These are phyloP conservation scores for Phyllosticta capitalensis DNA, from an alignment of 2,329 filamentous ascomycete species.

Conservation along the genomic window DNA sequence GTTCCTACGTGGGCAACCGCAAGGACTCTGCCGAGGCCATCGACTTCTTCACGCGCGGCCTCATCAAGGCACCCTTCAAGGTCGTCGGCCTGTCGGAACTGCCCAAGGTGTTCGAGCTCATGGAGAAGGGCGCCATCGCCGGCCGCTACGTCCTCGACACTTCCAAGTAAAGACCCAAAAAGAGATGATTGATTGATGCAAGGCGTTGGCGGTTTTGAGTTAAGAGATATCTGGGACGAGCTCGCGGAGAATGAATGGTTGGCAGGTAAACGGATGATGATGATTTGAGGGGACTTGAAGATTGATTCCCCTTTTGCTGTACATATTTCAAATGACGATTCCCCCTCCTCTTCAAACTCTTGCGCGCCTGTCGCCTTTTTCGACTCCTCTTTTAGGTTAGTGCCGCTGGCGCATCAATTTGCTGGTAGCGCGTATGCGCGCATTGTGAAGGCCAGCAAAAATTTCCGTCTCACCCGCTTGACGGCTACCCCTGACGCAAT, in stretches of 20 bases:
- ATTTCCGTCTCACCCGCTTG: not conserved
- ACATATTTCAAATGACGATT: not conserved
- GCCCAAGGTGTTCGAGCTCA: slow-evolving; percentile 66
- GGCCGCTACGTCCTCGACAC: slow-evolving; percentile 74
- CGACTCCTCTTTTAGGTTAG: no score
- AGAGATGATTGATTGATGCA: not conserved
- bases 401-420: no score
- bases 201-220: not conserved
- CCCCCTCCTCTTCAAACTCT: not conserved
- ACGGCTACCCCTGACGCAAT: not conserved
- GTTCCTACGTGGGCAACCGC: slow-evolving; percentile 88
- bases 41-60: slow-evolving; percentile 75
- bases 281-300: not conserved
- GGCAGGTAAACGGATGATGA: not conserved
- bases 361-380: no score
- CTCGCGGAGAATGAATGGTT: not conserved
- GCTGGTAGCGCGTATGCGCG: no score
- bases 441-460: not conserved
- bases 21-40: slow-evolving; percentile 81
- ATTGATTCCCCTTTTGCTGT: not conserved
- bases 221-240: not conserved
- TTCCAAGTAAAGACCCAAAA: slow-evolving; percentile 20
- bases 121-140: slow-evolving; percentile 58
- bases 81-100: slow-evolving; percentile 71
- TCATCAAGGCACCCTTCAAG: slow-evolving; percentile 86